Evolutionary conservation across 108 stramenopile genomes (phyloP), one percentile per base, ranked within the genome.

Genomic region (Cyclotella atomus): DNA sequence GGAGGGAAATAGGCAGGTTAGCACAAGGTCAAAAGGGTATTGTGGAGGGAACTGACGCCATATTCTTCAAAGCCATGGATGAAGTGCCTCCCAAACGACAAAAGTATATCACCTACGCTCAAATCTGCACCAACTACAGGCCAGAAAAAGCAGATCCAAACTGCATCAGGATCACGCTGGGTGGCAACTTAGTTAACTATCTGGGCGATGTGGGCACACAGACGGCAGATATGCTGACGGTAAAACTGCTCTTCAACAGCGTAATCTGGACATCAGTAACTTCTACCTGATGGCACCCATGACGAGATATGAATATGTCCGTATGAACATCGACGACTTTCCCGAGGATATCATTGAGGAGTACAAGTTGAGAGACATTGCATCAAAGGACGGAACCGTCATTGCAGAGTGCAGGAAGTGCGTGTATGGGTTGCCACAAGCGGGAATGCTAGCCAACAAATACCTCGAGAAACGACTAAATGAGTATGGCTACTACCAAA

Each of bases 211-310:
- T 43, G 2, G 60, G 43, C 32, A 81, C 87, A 2, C 70, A 70
- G 2, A 75, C 82, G 10, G 73, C 45, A 0, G 82, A 81, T 0
- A 73, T 70, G 24, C 38, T 88, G 0, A 65, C 71, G n/a, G 72
- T 61, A 0, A 88, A 88, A 70, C n/a, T 80, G 1, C 52, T 83
- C 0, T 33, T 88, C 59, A 88, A 84, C 74, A 84, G 82, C 45
- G 59, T 76, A 66, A 50, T 88, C 34, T 60, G 14, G 76, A 81
- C 30, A 19, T 85, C 47, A 80, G 74, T 33, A 70, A 83, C 49
- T 86, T 83, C 49, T 86, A 52, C 50, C 50, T 52, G 5, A n/a
- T 21, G 20, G 17, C 50, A 5, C 50, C 65, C 2, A 54, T 83
- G 68, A 47, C 46, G 9, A 6, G 32, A 14, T 38, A 5, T 30